phyloP scores from a whole-genome alignment of 768 basidiomycete species.

The Mycena amicta region DNA sequence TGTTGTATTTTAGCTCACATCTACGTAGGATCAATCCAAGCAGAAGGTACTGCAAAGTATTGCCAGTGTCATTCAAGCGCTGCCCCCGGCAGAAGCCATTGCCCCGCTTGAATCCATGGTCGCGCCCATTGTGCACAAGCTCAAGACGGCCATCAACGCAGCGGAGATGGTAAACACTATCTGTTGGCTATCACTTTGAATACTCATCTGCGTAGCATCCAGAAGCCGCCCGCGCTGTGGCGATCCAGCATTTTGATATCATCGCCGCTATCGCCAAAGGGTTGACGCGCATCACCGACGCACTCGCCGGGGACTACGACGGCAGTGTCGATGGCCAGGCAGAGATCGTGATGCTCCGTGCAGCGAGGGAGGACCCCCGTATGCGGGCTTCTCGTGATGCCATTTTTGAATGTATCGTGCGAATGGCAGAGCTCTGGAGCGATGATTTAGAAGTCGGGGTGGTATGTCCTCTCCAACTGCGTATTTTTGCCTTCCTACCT shows the following conservation, averaged over 20 bases:
- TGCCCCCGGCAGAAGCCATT: constrained; percentile 78
- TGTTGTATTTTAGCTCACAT: constrained; percentile 3
- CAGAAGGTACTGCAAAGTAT: constrained; percentile 91
- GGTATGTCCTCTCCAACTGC: constrained; percentile 48
- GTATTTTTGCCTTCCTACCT: neutral
- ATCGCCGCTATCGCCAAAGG: constrained; percentile 87
- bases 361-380: constrained; percentile 64
- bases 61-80: constrained; percentile 89
- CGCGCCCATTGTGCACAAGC: constrained; percentile 69
- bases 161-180: constrained; percentile 46
- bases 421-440: constrained; percentile 74
- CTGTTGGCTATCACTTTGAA: neutral
- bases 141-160: constrained; percentile 62
- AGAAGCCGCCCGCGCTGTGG: constrained; percentile 67
- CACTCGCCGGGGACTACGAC: constrained; percentile 60
- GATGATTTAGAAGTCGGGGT: constrained; percentile 75
- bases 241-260: constrained; percentile 76
- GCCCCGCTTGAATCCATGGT: constrained; percentile 81
- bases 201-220: constrained; percentile 64
- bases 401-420: constrained; percentile 61
- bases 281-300: constrained; percentile 76
- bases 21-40: constrained; percentile 74
- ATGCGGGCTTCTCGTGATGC: constrained; percentile 66
- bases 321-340: constrained; percentile 46
- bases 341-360: constrained; percentile 57